These are phyloP conservation scores for Arbutus unedo DNA, from an alignment of 148 eudicot species.

Conservation along the genomic window DNA sequence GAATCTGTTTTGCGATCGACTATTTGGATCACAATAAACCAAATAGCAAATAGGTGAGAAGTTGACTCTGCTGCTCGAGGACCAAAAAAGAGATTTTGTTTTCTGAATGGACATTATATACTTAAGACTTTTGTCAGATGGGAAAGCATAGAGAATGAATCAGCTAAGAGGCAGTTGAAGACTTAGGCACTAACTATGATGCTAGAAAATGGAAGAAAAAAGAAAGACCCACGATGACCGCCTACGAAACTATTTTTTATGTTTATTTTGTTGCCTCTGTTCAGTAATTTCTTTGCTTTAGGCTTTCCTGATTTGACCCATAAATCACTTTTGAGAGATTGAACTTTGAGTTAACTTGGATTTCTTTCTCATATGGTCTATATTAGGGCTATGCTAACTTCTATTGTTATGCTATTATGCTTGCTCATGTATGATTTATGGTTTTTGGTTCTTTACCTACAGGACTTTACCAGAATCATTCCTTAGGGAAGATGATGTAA, in stretches of 20 bases:
- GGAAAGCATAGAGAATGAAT: neutral
- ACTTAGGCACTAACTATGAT: neutral
- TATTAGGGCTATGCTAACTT: too few species aligned
- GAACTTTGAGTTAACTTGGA: neutral
- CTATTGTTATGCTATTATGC: neutral
- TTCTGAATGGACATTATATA: neutral
- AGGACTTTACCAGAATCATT: constrained; percentile 66
- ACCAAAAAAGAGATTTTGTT: neutral
- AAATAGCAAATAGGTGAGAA: neutral
- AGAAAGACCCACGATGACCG: neutral
- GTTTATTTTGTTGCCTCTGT: neutral
- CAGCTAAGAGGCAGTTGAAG: neutral
- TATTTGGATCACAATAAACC: neutral
- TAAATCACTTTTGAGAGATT: neutral
- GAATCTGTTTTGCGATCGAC: neutral
- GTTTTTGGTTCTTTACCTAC: constrained; percentile 26
- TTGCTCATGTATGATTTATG: neutral
- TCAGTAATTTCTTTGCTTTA: neutral
- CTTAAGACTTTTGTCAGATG: neutral
- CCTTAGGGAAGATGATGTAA: constrained; percentile 83
- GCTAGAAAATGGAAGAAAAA: neutral
- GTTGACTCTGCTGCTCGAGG: neutral
- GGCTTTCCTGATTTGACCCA: neutral
- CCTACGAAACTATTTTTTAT: neutral
- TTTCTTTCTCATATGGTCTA: neutral